Evolutionary conservation across 768 basidiomycete genomes (phyloP).

Genomic region (Leccinum sublutescens): DNA sequence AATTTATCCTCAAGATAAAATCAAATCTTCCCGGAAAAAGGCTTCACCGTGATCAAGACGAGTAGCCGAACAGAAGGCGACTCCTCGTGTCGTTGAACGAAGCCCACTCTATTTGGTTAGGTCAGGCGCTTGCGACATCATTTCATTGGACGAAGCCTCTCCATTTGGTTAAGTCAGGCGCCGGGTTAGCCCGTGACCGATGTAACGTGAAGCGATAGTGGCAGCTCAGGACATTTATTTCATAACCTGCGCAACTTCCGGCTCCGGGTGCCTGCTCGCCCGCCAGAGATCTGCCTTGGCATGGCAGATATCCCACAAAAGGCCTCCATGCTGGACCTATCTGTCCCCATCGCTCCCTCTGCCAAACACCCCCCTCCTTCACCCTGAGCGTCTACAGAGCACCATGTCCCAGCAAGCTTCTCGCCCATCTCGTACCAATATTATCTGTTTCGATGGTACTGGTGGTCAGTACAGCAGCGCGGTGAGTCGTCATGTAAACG

Average conservation of each 20-base stretch:
- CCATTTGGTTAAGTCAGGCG: not conserved
- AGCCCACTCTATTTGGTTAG: not conserved
- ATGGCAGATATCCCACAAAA: conserved; percentile 7
- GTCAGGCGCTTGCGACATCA: not conserved
- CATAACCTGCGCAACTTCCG: not conserved
- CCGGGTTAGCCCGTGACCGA: not conserved
- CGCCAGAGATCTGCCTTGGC: not conserved
- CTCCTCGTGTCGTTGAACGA: not conserved
- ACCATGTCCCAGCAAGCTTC: conserved; percentile 16
- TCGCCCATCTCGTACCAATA: conserved; percentile 41
- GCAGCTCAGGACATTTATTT: not conserved
- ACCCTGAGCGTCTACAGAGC: not conserved
- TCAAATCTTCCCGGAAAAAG: not conserved
- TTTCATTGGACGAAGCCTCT: not conserved
- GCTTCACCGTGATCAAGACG: not conserved
- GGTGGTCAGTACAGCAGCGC: conserved; percentile 46
- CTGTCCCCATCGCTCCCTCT: not conserved
- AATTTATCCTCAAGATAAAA: not conserved
- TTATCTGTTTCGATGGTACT: conserved; percentile 75
- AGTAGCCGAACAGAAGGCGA: not conserved
- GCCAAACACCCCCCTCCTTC: not conserved
- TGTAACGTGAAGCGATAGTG: not conserved
- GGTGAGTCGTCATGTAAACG: conserved; percentile 33
- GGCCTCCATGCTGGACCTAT: too few relatives aligned
- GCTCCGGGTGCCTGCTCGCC: not conserved